A percentile compares a stretch with the other conserved stretches of the same genome.
phyloP scores from a whole-genome alignment of 2,329 filamentous ascomycete genomes.

The Thermothelomyces thermophilus region DNA sequence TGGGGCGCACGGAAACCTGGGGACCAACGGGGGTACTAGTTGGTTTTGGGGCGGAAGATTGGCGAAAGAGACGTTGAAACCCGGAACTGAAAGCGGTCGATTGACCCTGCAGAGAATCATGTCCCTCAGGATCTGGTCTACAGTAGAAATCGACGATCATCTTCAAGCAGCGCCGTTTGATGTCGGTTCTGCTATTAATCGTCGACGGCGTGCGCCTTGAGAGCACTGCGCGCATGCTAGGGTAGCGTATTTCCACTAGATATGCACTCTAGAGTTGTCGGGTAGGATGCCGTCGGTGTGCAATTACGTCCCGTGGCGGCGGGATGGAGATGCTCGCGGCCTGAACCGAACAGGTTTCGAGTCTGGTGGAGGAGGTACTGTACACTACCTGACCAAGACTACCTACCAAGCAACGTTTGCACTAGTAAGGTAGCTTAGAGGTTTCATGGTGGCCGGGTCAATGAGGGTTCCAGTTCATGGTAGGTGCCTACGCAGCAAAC shows the following conservation, averaged over 20 bases:
- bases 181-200: too few relatives aligned
- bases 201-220: background rate
- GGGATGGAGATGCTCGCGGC: background rate
- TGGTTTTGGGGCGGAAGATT: constrained; percentile 10
- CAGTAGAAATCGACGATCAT: background rate
- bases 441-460: too few relatives aligned
- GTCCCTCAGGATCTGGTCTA: background rate
- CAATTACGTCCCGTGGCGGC: background rate
- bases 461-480: too few relatives aligned
- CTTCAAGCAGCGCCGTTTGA: background rate
- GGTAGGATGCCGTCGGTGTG: background rate
- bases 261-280: too few relatives aligned
- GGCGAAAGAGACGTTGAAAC: constrained; percentile 8
- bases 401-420: too few relatives aligned
- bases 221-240: background rate
- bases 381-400: too few relatives aligned
- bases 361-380: background rate
- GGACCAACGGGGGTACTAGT: too few relatives aligned
- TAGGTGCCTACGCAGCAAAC: too few relatives aligned
- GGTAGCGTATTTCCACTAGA: background rate
- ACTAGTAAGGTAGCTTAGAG: too few relatives aligned
- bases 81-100: constrained; percentile 10
- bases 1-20: constrained; percentile 1
- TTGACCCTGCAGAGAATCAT: background rate
- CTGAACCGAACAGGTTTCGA: background rate